Evolutionary conservation across 2,329 filamentous ascomycete species (phyloP).

Genomic region (Trichoderma cornu-damae): DNA sequence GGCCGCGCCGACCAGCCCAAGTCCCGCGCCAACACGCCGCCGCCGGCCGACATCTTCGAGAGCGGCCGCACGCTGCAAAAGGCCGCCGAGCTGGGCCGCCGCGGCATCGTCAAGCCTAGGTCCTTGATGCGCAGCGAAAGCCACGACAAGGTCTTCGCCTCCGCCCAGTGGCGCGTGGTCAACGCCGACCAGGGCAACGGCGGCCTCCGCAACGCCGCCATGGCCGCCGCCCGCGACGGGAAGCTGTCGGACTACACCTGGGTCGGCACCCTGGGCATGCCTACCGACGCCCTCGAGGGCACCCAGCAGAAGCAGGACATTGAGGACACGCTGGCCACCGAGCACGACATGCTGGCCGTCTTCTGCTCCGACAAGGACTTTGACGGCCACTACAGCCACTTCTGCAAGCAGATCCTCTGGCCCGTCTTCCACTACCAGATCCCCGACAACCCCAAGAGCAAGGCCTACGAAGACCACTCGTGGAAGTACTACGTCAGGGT

Average conservation of each 20-base stretch:
- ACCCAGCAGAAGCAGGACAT: constrained; percentile 76
- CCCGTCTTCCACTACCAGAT: constrained; percentile 98
- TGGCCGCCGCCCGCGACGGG: constrained; percentile 67
- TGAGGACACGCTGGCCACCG: constrained; percentile 70
- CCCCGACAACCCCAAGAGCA: constrained; percentile 95
- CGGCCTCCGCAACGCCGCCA: constrained; percentile 81
- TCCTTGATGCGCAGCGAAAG: constrained; percentile 52
- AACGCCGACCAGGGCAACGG: constrained; percentile 88
- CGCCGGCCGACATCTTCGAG: constrained; percentile 70
- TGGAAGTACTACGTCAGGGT: constrained; percentile 92
- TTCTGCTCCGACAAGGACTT: constrained; percentile 89
- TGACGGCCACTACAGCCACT: constrained; percentile 90
- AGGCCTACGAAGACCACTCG: constrained; percentile 94
- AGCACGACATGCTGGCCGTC: constrained; percentile 77
- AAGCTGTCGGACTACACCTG: constrained; percentile 72
- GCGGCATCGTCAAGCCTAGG: constrained; percentile 53
- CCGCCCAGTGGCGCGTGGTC: constrained; percentile 77
- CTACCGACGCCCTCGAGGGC: constrained; percentile 75
- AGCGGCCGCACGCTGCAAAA: constrained; percentile 55
- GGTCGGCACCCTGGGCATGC: constrained; percentile 91
- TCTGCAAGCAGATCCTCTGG: constrained; percentile 97
- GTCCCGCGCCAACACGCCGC: constrained; percentile 67
- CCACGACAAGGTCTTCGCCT: constrained; percentile 65
- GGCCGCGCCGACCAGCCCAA: constrained; percentile 69
- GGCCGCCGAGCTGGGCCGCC: constrained; percentile 52